These are phyloP conservation scores for Aureobasidium melanogenum DNA, from an alignment of 2,329 filamentous ascomycete genomes.

Conservation along the genomic window DNA sequence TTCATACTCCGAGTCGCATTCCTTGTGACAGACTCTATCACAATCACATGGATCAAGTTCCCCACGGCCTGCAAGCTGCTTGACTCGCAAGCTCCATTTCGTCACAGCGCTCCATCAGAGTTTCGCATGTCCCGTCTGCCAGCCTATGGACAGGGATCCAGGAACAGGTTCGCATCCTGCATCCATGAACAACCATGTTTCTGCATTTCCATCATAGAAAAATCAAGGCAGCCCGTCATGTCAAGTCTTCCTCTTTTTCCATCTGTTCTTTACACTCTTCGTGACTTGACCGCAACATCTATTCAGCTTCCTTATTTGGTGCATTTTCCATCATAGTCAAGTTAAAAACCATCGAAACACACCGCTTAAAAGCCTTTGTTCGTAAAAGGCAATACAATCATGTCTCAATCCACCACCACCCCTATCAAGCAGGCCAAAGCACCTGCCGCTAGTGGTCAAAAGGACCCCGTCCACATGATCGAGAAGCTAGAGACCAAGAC, in stretches of 20 bases:
- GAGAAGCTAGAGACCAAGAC: slow-evolving; percentile 23
- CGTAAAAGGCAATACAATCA: neutral
- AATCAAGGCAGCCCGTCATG: neutral
- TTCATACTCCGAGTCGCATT: too few relatives aligned
- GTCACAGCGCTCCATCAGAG: neutral
- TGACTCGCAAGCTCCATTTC: neutral
- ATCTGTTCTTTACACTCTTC: neutral
- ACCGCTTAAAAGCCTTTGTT: neutral
- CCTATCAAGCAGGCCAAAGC: slow-evolving; percentile 13
- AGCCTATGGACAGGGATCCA: slow-evolving; percentile 1
- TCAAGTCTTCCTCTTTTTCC: neutral
- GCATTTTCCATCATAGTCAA: neutral
- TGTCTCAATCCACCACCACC: slow-evolving; percentile 9
- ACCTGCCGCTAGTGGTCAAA: slow-evolving; percentile 11
- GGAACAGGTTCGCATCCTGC: neutral
- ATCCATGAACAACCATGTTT: neutral
- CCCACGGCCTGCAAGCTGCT: neutral
- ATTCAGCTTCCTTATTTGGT: neutral
- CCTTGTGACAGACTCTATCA: neutral
- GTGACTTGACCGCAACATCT: neutral
- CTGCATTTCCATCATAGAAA: neutral
- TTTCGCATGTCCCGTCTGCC: slow-evolving; percentile 1
- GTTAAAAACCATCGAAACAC: neutral
- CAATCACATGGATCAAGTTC: neutral
- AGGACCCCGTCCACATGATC: slow-evolving; percentile 20